Evolutionary conservation across 495 filamentous ascomycete genomes (phyloP), one percentile per base, ranked within the genome.

Genomic region (Podospora pseudopauciseta): DNA sequence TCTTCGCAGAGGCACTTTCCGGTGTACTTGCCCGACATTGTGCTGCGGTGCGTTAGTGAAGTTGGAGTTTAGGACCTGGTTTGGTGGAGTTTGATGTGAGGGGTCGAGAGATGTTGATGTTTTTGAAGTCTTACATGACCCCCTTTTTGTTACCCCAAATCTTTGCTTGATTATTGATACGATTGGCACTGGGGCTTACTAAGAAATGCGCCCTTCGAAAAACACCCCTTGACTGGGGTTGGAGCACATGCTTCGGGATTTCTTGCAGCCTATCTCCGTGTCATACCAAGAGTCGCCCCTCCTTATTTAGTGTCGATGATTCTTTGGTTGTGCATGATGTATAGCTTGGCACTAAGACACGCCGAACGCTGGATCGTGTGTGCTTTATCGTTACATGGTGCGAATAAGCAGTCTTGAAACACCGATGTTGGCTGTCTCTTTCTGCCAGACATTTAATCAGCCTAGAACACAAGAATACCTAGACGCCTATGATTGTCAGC

Each of bases 1-100:
- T 49, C 39, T 18, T 39, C 65, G 55, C 65, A 66, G 28, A 66
- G 55, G 32, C 65, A 66, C 19, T 34, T 44, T 7, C 65, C 65
- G 7, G 19, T n/a, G 56, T 66, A 66, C 3, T 15, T 27, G 26
- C 32, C 15, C 0, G 65, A 53, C 62, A 64, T 64, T 19, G 1
- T 58, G 55, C 3, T 58, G 23, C 23, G 23, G 23, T 58, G n/a
- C 1, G 30, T 32, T 32, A 23, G 30, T 19, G 55, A 20, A 18
- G 55, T 58, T 32, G 7, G 30, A 20, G 3, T 7, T 19, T 7
- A n/a, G 23, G 5, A n/a, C 23, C 23, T 11, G 55, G 55, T n/a
- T 58, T 58, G 55, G 23, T 58, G n/a, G 9, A 49, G 15, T 49
- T 5, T 49, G 39, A 11, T 49, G 39, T 3, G 15, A 11, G 39